Conservation (phyloP, 768 basidiomycete species). For the Trametes villosa region DNA sequence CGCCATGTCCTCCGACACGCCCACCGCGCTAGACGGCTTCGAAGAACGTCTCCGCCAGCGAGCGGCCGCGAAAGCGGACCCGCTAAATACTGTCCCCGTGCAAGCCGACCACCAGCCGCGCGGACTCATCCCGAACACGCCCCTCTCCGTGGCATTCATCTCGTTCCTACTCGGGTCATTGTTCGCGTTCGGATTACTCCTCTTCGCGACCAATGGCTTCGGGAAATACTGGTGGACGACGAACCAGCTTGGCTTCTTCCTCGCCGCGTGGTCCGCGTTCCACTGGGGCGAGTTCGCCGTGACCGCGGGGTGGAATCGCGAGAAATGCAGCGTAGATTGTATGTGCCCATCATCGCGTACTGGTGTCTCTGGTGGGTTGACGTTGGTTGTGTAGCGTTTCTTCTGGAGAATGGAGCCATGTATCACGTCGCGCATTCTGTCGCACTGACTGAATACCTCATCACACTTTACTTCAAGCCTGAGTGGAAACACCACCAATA, state of each 20-base stretch:
- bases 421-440: constrained; percentile 85
- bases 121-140: constrained; percentile 87
- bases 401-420: constrained; percentile 84
- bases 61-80: constrained; percentile 36
- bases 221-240: constrained; percentile 62
- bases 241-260: constrained; percentile 80
- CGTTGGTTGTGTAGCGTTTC: constrained; percentile 65
- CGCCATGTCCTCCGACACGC: constrained; percentile 13
- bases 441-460: constrained; percentile 81
- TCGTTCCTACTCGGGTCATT: constrained; percentile 83
- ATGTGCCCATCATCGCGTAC: constrained; percentile 39
- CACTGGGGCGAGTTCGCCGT: constrained; percentile 96
- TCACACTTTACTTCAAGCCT: constrained; percentile 70
- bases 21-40: constrained; percentile 20
- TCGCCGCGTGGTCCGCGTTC: constrained; percentile 83
- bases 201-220: constrained; percentile 54
- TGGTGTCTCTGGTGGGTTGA: not conserved
- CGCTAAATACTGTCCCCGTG: constrained; percentile 61
- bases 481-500: constrained; percentile 61
- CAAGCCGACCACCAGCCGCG: constrained; percentile 39
- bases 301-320: constrained; percentile 93
- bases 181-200: constrained; percentile 61
- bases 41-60: constrained; percentile 47
- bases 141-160: constrained; percentile 73
- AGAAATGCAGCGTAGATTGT: constrained; percentile 94